phyloP scores from a whole-genome alignment of 208 protist genomes.

The Tetramitus jugosus region DNA sequence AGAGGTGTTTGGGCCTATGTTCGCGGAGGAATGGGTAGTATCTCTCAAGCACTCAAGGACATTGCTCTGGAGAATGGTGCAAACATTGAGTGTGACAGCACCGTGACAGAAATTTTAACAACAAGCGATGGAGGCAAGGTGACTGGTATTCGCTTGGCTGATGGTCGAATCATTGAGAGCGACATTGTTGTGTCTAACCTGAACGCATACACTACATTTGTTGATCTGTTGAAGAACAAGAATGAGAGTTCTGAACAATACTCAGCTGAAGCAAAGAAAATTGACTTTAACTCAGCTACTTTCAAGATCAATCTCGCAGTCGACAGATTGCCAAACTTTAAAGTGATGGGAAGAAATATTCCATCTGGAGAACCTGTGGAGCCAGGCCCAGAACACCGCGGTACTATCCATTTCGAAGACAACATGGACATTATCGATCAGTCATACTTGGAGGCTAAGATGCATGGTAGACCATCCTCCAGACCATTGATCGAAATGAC shows the following conservation, averaged over 20 bases:
- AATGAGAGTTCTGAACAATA: background rate
- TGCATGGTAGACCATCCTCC: background rate
- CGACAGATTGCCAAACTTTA: conserved; percentile 43
- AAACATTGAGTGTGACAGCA: background rate
- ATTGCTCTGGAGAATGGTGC: background rate
- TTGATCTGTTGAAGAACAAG: background rate
- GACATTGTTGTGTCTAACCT: background rate
- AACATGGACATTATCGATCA: conserved; percentile 32
- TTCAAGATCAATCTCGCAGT: conserved; percentile 52
- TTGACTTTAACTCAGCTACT: conserved; percentile 31
- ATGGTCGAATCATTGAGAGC: background rate
- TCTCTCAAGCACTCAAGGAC: background rate
- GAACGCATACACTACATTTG: conserved; percentile 18
- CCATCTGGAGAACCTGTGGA: background rate
- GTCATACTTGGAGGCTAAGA: conserved; percentile 24
- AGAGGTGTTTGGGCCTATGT: conserved; percentile 39
- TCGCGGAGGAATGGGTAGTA: conserved; percentile 29
- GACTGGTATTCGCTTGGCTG: background rate
- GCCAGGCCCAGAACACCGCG: conserved; percentile 37
- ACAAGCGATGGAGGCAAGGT: background rate
- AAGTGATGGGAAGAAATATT: conserved; percentile 2
- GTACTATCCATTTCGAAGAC: conserved; percentile 46
- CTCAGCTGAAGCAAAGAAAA: background rate
- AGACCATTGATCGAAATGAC: conserved; percentile 39
- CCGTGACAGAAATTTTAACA: background rate